A percentile compares a stretch with the other conserved stretches of the same genome.
These are phyloP conservation scores for Microcyclosporella mali DNA, from an alignment of 2,329 filamentous ascomycete genomes.

Conservation along the genomic window DNA sequence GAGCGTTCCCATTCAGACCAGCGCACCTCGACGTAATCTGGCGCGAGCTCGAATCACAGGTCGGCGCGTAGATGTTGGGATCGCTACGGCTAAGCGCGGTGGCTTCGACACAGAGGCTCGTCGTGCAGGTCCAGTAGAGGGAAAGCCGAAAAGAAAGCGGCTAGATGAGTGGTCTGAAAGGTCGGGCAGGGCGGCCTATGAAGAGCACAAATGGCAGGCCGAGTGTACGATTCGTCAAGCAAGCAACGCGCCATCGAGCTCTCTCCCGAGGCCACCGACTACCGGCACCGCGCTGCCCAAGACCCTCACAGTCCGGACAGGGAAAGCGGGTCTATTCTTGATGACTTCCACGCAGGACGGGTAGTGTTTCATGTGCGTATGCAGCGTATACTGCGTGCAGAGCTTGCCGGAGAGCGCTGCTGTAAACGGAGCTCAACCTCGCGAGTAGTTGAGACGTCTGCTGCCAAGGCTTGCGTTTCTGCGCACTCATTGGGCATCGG, in stretches of 20 bases:
- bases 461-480: too few relatives aligned
- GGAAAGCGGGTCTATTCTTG: slow-evolving; percentile 15
- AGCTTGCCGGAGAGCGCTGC: too few relatives aligned
- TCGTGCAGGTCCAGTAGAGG: slow-evolving; percentile 8
- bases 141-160: slow-evolving; percentile 16
- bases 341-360: slow-evolving; percentile 22
- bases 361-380: slow-evolving; percentile 21
- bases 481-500: too few relatives aligned
- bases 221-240: slow-evolving; percentile 25
- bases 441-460: too few relatives aligned
- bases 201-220: slow-evolving; percentile 14
- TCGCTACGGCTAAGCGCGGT: not conserved
- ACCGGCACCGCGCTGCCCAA: slow-evolving; percentile 9
- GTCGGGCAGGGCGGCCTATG: slow-evolving; percentile 27
- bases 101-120: not conserved
- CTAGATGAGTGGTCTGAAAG: slow-evolving; percentile 25
- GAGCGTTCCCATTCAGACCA: slow-evolving; percentile 12
- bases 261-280: slow-evolving; percentile 8
- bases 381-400: slow-evolving; percentile 5
- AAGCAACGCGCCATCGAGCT: slow-evolving; percentile 16
- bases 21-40: slow-evolving; percentile 21
- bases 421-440: too few relatives aligned
- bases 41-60: slow-evolving; percentile 21
- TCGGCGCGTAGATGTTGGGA: slow-evolving; percentile 25
- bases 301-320: slow-evolving; percentile 7